A percentile compares a stretch with the other conserved stretches of the same genome.
Conservation (phyloP, 1,139 yeast species). For the Pichia cactophila region DNA sequence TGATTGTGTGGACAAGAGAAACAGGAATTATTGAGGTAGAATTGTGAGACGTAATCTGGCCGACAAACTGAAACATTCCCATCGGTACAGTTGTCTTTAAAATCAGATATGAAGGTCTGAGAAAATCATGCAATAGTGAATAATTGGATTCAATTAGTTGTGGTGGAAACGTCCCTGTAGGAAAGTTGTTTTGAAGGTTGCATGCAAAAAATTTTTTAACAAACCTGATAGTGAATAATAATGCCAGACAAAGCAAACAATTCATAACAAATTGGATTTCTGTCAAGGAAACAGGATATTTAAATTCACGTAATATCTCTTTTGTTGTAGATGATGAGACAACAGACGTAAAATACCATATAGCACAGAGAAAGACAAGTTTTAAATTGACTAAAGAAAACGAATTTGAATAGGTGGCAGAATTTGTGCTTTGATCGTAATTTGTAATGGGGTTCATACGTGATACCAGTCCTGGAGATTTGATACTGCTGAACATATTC, state of each 20-base stretch:
- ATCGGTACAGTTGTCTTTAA: constrained; percentile 73
- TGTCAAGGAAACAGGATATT: constrained; percentile 77
- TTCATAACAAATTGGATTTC: constrained; percentile 77
- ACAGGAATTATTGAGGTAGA: constrained; percentile 87
- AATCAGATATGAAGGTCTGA: constrained; percentile 48
- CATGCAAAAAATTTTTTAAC: constrained; percentile 1
- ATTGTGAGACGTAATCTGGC: constrained; percentile 83
- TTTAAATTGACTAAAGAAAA: constrained; percentile 22
- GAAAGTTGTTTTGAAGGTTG: constrained; percentile 32
- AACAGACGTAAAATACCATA: constrained; percentile 81
- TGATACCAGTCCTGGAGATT: too few species aligned
- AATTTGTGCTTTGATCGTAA: too few species aligned
- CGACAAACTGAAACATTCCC: constrained; percentile 88
- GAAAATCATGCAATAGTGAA: constrained; percentile 30
- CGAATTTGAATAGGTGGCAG: background rate
- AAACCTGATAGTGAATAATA: constrained; percentile 19
- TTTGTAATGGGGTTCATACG: too few species aligned
- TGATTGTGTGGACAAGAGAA: constrained; percentile 84
- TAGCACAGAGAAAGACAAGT: constrained; percentile 40
- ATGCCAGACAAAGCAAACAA: constrained; percentile 41
- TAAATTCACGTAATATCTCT: constrained; percentile 57
- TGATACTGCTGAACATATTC: too few species aligned
- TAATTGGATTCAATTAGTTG: constrained; percentile 24
- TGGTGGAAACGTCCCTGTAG: constrained; percentile 51
- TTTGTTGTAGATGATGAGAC: constrained; percentile 77